These are phyloP conservation scores for Zelonia costaricensis DNA, from an alignment of 208 protist genomes.

Conservation along the genomic window DNA sequence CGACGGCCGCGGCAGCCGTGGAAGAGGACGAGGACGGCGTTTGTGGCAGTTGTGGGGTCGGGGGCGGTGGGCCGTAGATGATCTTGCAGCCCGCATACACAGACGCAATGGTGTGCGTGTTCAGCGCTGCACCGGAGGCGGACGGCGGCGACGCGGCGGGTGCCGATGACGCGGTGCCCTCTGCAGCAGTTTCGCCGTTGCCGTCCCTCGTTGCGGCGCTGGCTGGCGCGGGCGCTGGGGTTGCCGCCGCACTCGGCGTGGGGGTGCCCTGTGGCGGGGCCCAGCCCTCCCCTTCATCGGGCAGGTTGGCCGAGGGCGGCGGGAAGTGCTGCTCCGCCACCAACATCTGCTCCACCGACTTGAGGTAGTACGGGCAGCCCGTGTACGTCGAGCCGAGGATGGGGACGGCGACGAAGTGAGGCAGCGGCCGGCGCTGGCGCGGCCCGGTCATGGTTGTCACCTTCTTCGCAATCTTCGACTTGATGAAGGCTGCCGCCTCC, in stretches of 20 bases:
- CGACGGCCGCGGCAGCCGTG: no score
- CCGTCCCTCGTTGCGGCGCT: neutral
- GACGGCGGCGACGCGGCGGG: neutral
- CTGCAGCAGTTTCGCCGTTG: neutral
- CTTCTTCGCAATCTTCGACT: slow-evolving; percentile 22
- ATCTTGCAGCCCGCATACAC: slow-evolving; percentile 32
- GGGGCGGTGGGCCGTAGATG: slow-evolving; percentile 20
- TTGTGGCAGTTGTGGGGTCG: neutral
- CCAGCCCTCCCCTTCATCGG: slow-evolving; percentile 24
- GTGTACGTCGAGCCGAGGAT: slow-evolving; percentile 51
- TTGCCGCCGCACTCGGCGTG: neutral
- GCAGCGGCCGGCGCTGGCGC: slow-evolving; percentile 4
- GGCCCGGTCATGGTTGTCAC: slow-evolving; percentile 1
- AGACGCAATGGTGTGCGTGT: slow-evolving; percentile 24
- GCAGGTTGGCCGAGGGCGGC: slow-evolving; percentile 24
- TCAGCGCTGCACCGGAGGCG: neutral
- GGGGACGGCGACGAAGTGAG: slow-evolving; percentile 46
- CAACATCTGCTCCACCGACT: slow-evolving; percentile 52
- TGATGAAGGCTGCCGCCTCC: slow-evolving; percentile 31
- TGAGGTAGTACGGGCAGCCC: slow-evolving; percentile 54
- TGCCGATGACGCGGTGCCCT: neutral
- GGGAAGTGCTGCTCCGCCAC: slow-evolving; percentile 38
- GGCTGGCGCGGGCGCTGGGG: neutral
- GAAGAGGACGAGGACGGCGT: no score
- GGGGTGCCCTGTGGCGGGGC: neutral